A percentile compares a stretch with the other conserved stretches of the same genome.
Evolutionary conservation across 441 rosid species (phyloP).

Genomic region (Pelargonium myrrhifolium): DNA sequence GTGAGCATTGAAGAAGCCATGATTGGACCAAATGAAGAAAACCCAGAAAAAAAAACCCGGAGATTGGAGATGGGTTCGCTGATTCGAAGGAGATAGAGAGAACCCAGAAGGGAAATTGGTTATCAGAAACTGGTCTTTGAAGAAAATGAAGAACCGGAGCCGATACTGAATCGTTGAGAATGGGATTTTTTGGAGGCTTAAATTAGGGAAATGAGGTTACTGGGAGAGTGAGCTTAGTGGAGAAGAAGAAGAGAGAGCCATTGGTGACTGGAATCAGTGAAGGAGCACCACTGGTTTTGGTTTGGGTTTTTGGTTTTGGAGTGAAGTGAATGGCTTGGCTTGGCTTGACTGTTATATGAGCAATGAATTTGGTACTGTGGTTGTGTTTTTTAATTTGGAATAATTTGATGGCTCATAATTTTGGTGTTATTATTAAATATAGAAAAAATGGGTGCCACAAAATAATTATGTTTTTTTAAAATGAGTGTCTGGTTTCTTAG

Average conservation of each 20-base stretch:
- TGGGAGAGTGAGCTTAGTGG: not conserved
- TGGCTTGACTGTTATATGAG: not conserved
- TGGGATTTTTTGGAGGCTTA: not conserved
- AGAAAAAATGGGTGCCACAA: too few relatives aligned
- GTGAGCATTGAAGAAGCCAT: conserved; percentile 69
- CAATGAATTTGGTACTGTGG: too few relatives aligned
- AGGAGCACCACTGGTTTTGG: conserved; percentile 3
- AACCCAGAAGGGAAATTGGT: not conserved
- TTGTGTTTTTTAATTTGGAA: too few relatives aligned
- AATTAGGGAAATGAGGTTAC: not conserved
- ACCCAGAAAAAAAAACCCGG: conserved; percentile 13
- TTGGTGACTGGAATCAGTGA: not conserved
- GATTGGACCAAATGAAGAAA: conserved; percentile 10
- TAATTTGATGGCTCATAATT: too few relatives aligned
- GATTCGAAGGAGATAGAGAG: conserved; percentile 2
- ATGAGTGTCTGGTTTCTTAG: too few relatives aligned
- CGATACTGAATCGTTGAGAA: not conserved
- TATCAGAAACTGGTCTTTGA: not conserved
- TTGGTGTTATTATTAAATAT: too few relatives aligned
- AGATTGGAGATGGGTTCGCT: not conserved
- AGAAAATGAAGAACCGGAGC: not conserved
- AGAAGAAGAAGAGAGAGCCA: not conserved
- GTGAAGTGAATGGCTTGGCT: not conserved
- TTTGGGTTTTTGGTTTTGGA: not conserved
- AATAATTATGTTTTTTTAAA: too few relatives aligned